A percentile compares a stretch with the other conserved stretches of the same genome.
Conservation (phyloP, 345 rosid species). For the Euclidium syriacum region DNA sequence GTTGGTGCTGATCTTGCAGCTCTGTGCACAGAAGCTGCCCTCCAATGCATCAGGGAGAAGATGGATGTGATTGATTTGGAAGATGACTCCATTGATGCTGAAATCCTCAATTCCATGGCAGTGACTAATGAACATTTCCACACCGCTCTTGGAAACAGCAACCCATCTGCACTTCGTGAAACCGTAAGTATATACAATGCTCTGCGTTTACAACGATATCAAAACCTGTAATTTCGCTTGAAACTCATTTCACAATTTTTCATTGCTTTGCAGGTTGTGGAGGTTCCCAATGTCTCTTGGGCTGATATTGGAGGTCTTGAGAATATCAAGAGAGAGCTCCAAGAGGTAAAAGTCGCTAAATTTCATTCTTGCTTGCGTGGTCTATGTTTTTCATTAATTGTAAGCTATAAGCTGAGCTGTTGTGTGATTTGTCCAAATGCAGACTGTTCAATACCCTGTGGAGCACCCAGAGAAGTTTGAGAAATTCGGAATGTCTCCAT, state of each 20-base stretch:
- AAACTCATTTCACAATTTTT: not conserved
- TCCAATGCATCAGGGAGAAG: constrained; percentile 97
- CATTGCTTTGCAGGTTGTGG: constrained; percentile 60
- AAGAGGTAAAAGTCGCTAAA: constrained; percentile 58
- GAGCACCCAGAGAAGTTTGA: constrained; percentile 98
- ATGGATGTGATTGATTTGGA: constrained; percentile 98
- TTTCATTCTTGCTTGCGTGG: not conserved
- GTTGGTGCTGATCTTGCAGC: constrained; percentile 99
- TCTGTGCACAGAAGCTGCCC: constrained; percentile 93
- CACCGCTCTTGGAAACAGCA: constrained; percentile 88
- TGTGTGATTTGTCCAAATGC: constrained; percentile 17
- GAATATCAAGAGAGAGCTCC: constrained; percentile 93
- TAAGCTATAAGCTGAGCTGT: not conserved
- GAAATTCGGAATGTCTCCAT: constrained; percentile 98
- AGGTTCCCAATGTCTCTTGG: constrained; percentile 91
- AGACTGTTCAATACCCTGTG: constrained; percentile 99
- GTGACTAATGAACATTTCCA: constrained; percentile 91
- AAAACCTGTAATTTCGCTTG: not conserved
- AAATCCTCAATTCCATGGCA: constrained; percentile 93
- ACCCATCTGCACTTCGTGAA: constrained; percentile 86
- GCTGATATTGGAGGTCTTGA: constrained; percentile 95
- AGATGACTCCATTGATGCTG: constrained; percentile 97
- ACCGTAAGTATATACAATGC: constrained; percentile 48
- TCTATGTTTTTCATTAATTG: not conserved
- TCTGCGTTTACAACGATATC: not conserved